phyloP scores from a whole-genome alignment of 2,329 filamentous ascomycete species.

The Apiospora pterosperma region DNA sequence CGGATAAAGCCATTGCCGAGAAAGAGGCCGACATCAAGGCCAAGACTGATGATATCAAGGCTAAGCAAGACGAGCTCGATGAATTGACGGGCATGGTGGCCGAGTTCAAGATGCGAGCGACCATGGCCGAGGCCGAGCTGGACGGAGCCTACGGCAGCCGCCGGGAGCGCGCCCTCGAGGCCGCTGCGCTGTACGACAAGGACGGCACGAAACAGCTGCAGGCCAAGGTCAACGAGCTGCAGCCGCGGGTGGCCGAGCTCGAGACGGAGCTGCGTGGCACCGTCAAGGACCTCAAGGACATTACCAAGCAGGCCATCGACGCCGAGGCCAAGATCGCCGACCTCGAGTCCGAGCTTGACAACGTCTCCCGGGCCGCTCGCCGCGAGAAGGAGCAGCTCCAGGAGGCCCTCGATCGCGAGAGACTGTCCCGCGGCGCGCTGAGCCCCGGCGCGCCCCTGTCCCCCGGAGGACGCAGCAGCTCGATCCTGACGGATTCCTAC shows the following conservation, averaged over 20 bases:
- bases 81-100: slow-evolving; percentile 47
- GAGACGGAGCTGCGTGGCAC: slow-evolving; percentile 66
- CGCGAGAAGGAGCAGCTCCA: slow-evolving; percentile 29
- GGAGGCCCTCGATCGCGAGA: slow-evolving; percentile 28
- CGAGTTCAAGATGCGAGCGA: slow-evolving; percentile 60
- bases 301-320: slow-evolving; percentile 30
- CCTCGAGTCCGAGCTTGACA: slow-evolving; percentile 28
- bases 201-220: slow-evolving; percentile 29
- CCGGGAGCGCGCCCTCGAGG: slow-evolving; percentile 55
- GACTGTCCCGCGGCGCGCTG: slow-evolving; percentile 15
- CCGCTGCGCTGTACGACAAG: slow-evolving; percentile 49
- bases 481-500: slow-evolving; percentile 30
- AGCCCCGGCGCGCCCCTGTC: slow-evolving; percentile 20
- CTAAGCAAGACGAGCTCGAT: slow-evolving; percentile 31
- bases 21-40: slow-evolving; percentile 22
- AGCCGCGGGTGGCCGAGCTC: slow-evolving; percentile 49
- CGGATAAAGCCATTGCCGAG: slow-evolving; percentile 24
- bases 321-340: slow-evolving; percentile 30
- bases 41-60: slow-evolving; percentile 38
- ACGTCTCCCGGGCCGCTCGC: slow-evolving; percentile 20
- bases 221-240: slow-evolving; percentile 46
- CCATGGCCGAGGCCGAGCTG: slow-evolving; percentile 58
- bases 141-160: slow-evolving; percentile 59
- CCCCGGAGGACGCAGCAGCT: slow-evolving; percentile 24
- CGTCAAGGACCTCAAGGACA: slow-evolving; percentile 26